These are phyloP conservation scores for Phytophthora sansomeana DNA, from an alignment of 352 stramenopile genomes.

Conservation along the genomic window DNA sequence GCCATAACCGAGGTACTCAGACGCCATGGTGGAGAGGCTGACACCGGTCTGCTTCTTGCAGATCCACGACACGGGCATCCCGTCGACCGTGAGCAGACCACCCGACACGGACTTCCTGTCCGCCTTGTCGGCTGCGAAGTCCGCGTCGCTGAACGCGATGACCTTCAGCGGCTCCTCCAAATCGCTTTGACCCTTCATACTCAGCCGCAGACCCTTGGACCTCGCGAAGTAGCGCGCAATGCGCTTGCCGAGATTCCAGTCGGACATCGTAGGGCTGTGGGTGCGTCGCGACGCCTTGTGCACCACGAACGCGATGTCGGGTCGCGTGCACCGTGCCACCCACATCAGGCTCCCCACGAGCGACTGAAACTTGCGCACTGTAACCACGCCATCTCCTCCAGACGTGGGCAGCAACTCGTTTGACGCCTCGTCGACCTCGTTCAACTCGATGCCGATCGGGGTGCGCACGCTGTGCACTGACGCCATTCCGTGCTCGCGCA, in stretches of 20 bases:
- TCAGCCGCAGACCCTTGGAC: slow-evolving; percentile 17
- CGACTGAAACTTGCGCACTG: slow-evolving; percentile 42
- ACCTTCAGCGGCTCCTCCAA: not conserved
- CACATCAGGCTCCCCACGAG: slow-evolving; percentile 46
- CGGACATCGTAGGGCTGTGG: slow-evolving; percentile 12
- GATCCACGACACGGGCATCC: slow-evolving; percentile 9
- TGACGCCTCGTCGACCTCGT: no score
- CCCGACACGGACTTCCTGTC: slow-evolving; percentile 35
- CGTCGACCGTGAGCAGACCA: slow-evolving; percentile 13
- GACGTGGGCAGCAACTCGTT: no score
- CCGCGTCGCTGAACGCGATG: slow-evolving; percentile 25
- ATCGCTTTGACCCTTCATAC: not conserved
- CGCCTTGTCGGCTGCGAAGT: slow-evolving; percentile 30
- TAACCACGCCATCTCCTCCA: no score
- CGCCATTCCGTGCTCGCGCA: no score
- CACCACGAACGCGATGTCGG: slow-evolving; percentile 39
- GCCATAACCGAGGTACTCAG: slow-evolving; percentile 25
- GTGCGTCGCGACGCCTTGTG: slow-evolving; percentile 21
- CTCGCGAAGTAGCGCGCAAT: slow-evolving; percentile 29
- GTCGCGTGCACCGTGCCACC: slow-evolving; percentile 34
- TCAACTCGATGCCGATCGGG: no score
- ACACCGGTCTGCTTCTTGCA: slow-evolving; percentile 26
- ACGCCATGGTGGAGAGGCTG: slow-evolving; percentile 22
- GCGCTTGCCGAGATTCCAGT: slow-evolving; percentile 25
- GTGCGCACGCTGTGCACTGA: no score